Percentiles rank a stretch among this genome's conserved stretches.
phyloP scores from a whole-genome alignment of 2,329 filamentous ascomycete genomes.

The Paradendryphiella salina region DNA sequence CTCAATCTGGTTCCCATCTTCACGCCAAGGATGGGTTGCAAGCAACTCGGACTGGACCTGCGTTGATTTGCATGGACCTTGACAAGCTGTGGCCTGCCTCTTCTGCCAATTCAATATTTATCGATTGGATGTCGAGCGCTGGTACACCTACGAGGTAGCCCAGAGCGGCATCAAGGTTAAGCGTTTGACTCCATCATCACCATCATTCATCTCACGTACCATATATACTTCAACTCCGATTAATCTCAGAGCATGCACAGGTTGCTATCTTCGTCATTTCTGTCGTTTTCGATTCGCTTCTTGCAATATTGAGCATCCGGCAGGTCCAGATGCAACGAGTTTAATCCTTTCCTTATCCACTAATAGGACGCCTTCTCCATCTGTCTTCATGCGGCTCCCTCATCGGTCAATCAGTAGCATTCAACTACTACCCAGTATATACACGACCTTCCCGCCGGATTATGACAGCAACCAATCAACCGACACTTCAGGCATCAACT shows the following conservation, averaged over 20 bases:
- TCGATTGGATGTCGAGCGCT: conserved; percentile 21
- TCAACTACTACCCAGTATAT: conserved; percentile 34
- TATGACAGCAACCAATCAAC: conserved; percentile 11
- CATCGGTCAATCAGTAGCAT: conserved; percentile 29
- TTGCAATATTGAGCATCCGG: conserved; percentile 14
- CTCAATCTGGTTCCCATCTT: conserved; percentile 12
- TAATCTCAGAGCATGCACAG: conserved; percentile 15
- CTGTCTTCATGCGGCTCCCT: conserved; percentile 31
- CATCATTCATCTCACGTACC: not conserved
- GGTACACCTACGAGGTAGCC: conserved; percentile 21
- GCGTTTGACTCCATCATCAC: not conserved
- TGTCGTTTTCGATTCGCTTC: conserved; percentile 13
- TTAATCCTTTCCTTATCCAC: not conserved
- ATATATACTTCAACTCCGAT: conserved; percentile 19
- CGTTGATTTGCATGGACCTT: conserved; percentile 15
- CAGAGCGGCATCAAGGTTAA: conserved; percentile 7
- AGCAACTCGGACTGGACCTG: not conserved
- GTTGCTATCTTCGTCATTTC: conserved; percentile 22
- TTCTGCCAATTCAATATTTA: not conserved
- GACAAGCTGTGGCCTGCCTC: conserved; percentile 11
- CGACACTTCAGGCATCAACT: conserved; percentile 15
- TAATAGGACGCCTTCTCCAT: not conserved
- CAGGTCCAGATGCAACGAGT: conserved; percentile 16
- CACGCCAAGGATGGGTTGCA: not conserved
- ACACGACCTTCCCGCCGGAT: conserved; percentile 29